Base-by-base conservation (phyloP, 2,329 filamentous ascomycete genomes). In the Grosmannia huntii region DNA sequence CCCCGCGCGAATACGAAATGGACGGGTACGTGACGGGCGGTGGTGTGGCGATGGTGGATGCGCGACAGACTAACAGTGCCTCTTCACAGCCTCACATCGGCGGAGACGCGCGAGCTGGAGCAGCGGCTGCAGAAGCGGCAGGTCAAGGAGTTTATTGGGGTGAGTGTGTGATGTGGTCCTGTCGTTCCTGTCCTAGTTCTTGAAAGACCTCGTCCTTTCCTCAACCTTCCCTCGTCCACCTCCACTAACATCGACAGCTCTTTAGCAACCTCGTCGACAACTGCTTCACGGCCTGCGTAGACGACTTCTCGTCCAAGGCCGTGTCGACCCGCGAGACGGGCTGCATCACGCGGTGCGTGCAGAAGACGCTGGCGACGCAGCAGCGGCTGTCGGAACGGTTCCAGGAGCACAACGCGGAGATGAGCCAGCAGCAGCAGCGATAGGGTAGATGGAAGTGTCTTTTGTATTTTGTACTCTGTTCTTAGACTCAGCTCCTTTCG, bases 141-240 rank as follows among this genome's bases (percentile, higher is more conserved):
- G 76, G 89, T 99, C 81, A 96, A 96, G 78, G 92, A 97, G 72
- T 97, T 99, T 71, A 96, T 97, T 86, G 88, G 84, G 68, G 94
- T 97, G 81, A 66, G 89, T 79, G 59, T 14, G 38, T 23, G 31
- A 28, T 41, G 16, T 56, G 27, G 23, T 28, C 28, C 28, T 28
- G 5, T 28, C 28, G 5, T 28, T 28, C 28, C 28, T 28, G 5
- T 28, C 28, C 28, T 28, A n/a, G n/a, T n/a, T n/a, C n/a, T n/a
- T n/a, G n/a, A n/a, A n/a, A n/a, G n/a, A n/a, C n/a, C n/a, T n/a
- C n/a, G n/a, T n/a, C n/a, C 28, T 28, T 3, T 28, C 28, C 28
- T 28, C 28, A 5, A 4, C 7, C 28, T 7, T 28, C 28, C 1
- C 28, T 28, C 7, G 5, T 10, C 31, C 27, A 28, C 7, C 27